These are phyloP conservation scores for Tricharina praecox DNA, from an alignment of 495 filamentous ascomycete species.

Conservation along the genomic window DNA sequence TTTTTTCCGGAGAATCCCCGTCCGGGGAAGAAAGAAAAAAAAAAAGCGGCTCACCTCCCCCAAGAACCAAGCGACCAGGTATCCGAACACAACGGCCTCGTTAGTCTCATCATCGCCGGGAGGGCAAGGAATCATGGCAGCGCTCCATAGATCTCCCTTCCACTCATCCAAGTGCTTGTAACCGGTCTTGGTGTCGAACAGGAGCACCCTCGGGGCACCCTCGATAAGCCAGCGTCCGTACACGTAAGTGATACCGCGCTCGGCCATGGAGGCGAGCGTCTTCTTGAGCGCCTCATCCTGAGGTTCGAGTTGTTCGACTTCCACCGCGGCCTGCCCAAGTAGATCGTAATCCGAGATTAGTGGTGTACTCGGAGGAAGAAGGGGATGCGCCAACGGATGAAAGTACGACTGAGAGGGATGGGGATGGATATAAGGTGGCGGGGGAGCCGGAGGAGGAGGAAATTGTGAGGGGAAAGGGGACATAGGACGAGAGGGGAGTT, in stretches of 20 bases:
- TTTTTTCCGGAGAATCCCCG: not conserved
- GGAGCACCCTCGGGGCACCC: slow-evolving; percentile 77
- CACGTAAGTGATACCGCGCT: slow-evolving; percentile 73
- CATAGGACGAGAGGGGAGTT: slow-evolving; percentile 2
- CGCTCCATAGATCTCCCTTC: slow-evolving; percentile 91
- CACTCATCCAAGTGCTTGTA: slow-evolving; percentile 87
- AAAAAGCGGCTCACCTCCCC: slow-evolving; percentile 84
- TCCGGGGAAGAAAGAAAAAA: no score
- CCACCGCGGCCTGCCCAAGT: slow-evolving; percentile 57
- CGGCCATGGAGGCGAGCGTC: slow-evolving; percentile 77
- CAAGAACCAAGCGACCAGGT: slow-evolving; percentile 93
- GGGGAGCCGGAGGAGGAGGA: slow-evolving; percentile 4
- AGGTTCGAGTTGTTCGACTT: slow-evolving; percentile 83
- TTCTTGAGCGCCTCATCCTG: slow-evolving; percentile 60
- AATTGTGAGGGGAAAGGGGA: slow-evolving; percentile 4
- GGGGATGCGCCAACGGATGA: slow-evolving; percentile 4
- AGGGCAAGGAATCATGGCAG: slow-evolving; percentile 78
- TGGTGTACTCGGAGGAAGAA: slow-evolving; percentile 5
- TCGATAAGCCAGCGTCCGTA: slow-evolving; percentile 98
- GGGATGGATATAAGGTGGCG: slow-evolving; percentile 5
- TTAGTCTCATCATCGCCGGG: slow-evolving; percentile 88
- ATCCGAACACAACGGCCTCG: slow-evolving; percentile 94
- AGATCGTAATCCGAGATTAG: slow-evolving; percentile 18
- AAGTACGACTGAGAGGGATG: not conserved
- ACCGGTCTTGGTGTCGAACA: slow-evolving; percentile 88